Evolutionary conservation across 1,139 yeast species (phyloP), one percentile per base, ranked within the genome.

Genomic region (Lodderomyces elongisporus): DNA sequence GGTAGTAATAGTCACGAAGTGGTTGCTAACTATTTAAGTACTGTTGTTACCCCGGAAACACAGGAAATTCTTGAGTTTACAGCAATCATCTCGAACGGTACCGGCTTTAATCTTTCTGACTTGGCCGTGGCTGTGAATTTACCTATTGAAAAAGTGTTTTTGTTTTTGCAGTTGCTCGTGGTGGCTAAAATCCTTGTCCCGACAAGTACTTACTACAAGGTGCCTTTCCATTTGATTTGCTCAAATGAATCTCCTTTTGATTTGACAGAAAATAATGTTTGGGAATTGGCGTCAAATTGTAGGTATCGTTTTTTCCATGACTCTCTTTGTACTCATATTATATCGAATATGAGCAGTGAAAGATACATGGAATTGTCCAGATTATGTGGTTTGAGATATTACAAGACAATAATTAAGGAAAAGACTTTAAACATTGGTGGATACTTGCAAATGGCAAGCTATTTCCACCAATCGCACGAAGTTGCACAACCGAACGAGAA

Each of bases 71-170:
- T 74, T 33, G 60, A 65, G 31, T 62, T 55, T 44, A 77, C 77
- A 2, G 65, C 75, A 1, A 61, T 76, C 17, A 58, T 69, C 13
- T 56, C 67, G 30, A 57, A 40, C n/a, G 57, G 70, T 14, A 61
- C 63, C 23, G 52, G 62, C 4, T 74, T 74, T 44, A 58, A 63
- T 9, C 49, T 74, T 18, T 58, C 62, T 5, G 77, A 71, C 34
- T 48, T 74, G 27, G 54, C 61, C 31, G 51, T 62, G 10, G 74
- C 67, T 2, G 53, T 72, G 2, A 57, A 57, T 2, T 47, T 54
- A 18, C 49, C 73, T 0, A 43, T 52, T 42, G 52, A 29, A 25
- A 51, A 43, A 17, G 50, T 54, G 1, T 51, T 49, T 31, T 44
- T 46, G 22, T 51, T 66, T 4, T 38, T 74, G 6, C 61, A 58